Base-by-base conservation (phyloP, 768 basidiomycete species). In the Cystofilobasidium ferigula region DNA sequence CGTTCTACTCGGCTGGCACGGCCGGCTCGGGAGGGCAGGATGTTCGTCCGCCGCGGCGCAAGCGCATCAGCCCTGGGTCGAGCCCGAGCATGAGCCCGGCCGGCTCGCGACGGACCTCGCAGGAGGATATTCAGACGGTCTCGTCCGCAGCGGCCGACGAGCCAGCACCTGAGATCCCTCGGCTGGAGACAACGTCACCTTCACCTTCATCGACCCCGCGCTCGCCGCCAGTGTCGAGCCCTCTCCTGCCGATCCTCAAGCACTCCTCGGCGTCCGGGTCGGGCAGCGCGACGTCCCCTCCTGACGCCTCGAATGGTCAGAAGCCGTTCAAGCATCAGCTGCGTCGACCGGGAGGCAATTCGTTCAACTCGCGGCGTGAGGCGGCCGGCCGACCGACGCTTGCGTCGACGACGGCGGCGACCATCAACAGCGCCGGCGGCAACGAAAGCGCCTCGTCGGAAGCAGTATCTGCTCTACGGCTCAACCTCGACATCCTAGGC, bases 401-500 rank as follows among this genome's bases (percentile, higher is more conserved):
- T 12, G 40, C 40, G 18, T 64, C 63, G 13, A 57, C 43, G 45
- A 32, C 63, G 32, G 57, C 63, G 14, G 51, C 51, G 2, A 12
- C 28, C 7, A 18, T 54, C 51, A 32, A 28, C 51, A 30, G 28
- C 13, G 51, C 28, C 14, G 51, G 51, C 30, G 51, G 51, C 14
- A 12, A 9, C 5, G 7, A 16, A 5, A 28, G 3, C 26, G 28
- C 26, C 18, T 57, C 58, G 24, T 54, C 48, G 9, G 57, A 57
- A 35, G 57, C 63, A 12, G 45, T 43, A 10, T 45, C 56, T 22
- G 57, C 64, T 8, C 59, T 67, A 12, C 59, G 58, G 13, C 57
- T 67, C 48, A 67, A 67, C 51, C 64, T 67, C 51, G 64, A 67
- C 35, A 54, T 61, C 51, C 64, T 67, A 30, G 64, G 64, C 30